Base-by-base conservation (phyloP, 345 rosid genomes). In the Crucihimalaya himalaica region DNA sequence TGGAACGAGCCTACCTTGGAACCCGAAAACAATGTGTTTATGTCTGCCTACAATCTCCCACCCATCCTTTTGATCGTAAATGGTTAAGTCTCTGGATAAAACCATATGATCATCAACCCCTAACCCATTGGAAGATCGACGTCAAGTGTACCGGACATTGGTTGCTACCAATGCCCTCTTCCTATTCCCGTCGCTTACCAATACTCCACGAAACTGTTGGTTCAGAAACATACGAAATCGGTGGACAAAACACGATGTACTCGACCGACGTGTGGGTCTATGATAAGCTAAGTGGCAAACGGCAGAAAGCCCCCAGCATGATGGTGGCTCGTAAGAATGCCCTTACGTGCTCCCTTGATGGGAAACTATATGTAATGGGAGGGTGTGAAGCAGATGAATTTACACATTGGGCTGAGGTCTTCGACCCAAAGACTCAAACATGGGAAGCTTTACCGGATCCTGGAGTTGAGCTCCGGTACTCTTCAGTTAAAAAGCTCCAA, bases 291-390 rank as follows among this genome's bases (percentile, higher is more conserved):
- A 55, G 2, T 29, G 23, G 39, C 21, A 55, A 8, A 32, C 10
- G 12, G n/a, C n/a, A n/a, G 8, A 19, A 28, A 3, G 23, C 40
- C 28, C 42, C 55, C 12, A 63, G 54, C 55, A 63, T 63, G 55
- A 9, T 3, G 55, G 54, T 46, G 18, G 55, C 68, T 46, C 68
- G 68, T 18, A 63, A 5, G 15, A 28, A 45, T 16, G 5, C 31
- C 10, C 13, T 23, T 27, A n/a, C 21, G 1, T 28, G 39, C 7
- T 0, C 7, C 2, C 25, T 63, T 2, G 18, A 63, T 11, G 68
- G 27, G 6, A 63, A 63, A 28, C 4, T 63, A 46, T 9, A 66
- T 74, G 84, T 63, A 8, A 29, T 46, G 55, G 68, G 68, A 46
- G 68, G 68, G 11, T 63, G 68, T 47, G 8, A 31, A 0, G 18